Percentiles rank a stretch among this genome's conserved stretches.
Conservation (phyloP, 192 early-diverging fungal species). For the Coemansia sp. region DNA sequence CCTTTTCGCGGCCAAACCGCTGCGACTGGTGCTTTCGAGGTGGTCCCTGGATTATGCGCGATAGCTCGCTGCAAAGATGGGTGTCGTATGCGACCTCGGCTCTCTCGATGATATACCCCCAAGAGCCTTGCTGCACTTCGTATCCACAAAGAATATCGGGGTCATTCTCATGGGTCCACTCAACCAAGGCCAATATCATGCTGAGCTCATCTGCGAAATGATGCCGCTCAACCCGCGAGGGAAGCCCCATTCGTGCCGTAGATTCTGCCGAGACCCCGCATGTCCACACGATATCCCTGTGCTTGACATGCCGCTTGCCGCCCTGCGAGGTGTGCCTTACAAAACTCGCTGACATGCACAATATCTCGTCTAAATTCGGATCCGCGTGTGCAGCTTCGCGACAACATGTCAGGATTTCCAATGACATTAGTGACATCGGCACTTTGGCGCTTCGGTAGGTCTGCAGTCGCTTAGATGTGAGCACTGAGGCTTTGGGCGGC, state of each 20-base stretch:
- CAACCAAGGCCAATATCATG: slow-evolving; percentile 63
- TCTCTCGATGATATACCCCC: slow-evolving; percentile 87
- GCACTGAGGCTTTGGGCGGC: neutral
- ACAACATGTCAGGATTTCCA: slow-evolving; percentile 30
- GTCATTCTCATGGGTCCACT: slow-evolving; percentile 65
- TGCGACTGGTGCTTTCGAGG: neutral
- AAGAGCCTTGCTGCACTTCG: slow-evolving; percentile 83
- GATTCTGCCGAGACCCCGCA: slow-evolving; percentile 12
- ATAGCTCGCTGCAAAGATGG: slow-evolving; percentile 55
- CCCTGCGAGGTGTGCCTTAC: neutral
- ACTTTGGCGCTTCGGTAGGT: neutral
- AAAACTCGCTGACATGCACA: slow-evolving; percentile 38
- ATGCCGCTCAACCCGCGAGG: slow-evolving; percentile 30
- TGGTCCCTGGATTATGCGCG: slow-evolving; percentile 43
- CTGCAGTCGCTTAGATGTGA: neutral
- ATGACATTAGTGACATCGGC: slow-evolving; percentile 22
- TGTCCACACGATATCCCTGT: slow-evolving; percentile 28
- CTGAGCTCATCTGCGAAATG: slow-evolving; percentile 60
- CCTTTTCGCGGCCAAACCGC: slow-evolving; percentile 10
- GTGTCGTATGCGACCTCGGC: slow-evolving; percentile 44
- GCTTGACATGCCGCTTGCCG: neutral
- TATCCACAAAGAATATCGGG: slow-evolving; percentile 91
- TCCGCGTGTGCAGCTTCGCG: slow-evolving; percentile 65
- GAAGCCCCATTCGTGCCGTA: slow-evolving; percentile 20
- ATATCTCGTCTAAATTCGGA: slow-evolving; percentile 67